Base-by-base conservation (phyloP, 495 filamentous ascomycete genomes). In the Talaromyces stipitatus region DNA sequence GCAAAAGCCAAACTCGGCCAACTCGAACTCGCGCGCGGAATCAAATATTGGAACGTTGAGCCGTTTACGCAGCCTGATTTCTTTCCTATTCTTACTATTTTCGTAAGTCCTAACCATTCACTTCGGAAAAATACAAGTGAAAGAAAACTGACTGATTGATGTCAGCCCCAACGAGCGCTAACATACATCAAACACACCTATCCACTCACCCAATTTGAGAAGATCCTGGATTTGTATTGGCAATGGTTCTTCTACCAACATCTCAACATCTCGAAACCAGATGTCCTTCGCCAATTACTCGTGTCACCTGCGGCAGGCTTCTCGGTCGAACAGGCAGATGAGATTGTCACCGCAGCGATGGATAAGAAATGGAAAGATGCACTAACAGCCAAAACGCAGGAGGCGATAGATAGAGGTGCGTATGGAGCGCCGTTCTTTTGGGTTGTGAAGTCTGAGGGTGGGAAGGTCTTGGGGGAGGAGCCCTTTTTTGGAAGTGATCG, bases 401-500 rank as follows among this genome's bases (percentile, higher is more conserved):
- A 78, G 59, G 82, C 77, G 5, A 61, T 90, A 10, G 77, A 84
- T 38, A 68, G 63, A 16, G 88, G 88, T 0, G 87, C 87, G 1
- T 91, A 87, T 68, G 88, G 88, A 0, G 82, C 82, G 53, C 88
- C 88, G 1, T 92, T 88, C 86, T 74, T 89, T 57, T 86, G 82
- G 78, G 87, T 84, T n/a, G 52, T 54, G 28, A 54, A 8, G 23
- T 26, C 22, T 33, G 52, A 36, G 6, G 72, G 66, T n/a, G 62
- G 62, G 54, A 12, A 68, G 74, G 9, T 84, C 85, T 4, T 72
- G 52, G 74, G 72, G 53, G 84, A 88, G 71, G 29, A 36, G 29
- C 84, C 85, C 2, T 90, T 90, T 66, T 91, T 91, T 67, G 88
- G 88, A 2, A 89, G 86, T 69, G 88, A 90, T 70, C 74, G 87